phyloP scores from a whole-genome alignment of 2,329 filamentous ascomycete species.

The Ophiognomonia clavigignenti-juglandacearum region DNA sequence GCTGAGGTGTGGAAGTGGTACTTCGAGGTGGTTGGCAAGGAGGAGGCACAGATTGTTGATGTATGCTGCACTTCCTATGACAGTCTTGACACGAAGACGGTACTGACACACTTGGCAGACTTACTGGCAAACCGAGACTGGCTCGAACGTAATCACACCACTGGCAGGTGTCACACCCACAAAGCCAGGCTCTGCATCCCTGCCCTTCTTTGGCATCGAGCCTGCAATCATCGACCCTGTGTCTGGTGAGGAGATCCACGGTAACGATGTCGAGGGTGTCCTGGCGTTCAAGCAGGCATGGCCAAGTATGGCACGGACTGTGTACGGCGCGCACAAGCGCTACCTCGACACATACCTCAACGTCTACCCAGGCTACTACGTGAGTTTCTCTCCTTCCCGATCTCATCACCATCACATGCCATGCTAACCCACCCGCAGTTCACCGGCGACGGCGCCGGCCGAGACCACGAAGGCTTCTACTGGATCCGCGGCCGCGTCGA shows the following conservation, averaged over 20 bases:
- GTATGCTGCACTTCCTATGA: no score
- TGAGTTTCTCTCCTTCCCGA: constrained; percentile 42
- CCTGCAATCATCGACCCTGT: constrained; percentile 96
- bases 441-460: constrained; percentile 88
- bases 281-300: constrained; percentile 95
- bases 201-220: constrained; percentile 98
- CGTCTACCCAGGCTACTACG: constrained; percentile 97
- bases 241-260: constrained; percentile 85
- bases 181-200: constrained; percentile 91
- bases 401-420: no score
- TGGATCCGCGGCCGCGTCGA: constrained; percentile 99
- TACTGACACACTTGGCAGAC: constrained; percentile 53
- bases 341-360: constrained; percentile 99
- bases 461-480: constrained; percentile 98
- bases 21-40: constrained; percentile 88
- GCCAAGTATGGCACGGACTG: constrained; percentile 97
- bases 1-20: constrained; percentile 99
- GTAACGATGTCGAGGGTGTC: constrained; percentile 96
- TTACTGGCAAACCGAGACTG: constrained; percentile 99
- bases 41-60: constrained; percentile 89
- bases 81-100: no score
- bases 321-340: constrained; percentile 95
- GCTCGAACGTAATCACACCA: constrained; percentile 91
- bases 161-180: constrained; percentile 91
- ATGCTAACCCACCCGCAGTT: constrained; percentile 55